Conservation (phyloP, 108 stramenopile species). For the Cylindrotheca closterium region DNA sequence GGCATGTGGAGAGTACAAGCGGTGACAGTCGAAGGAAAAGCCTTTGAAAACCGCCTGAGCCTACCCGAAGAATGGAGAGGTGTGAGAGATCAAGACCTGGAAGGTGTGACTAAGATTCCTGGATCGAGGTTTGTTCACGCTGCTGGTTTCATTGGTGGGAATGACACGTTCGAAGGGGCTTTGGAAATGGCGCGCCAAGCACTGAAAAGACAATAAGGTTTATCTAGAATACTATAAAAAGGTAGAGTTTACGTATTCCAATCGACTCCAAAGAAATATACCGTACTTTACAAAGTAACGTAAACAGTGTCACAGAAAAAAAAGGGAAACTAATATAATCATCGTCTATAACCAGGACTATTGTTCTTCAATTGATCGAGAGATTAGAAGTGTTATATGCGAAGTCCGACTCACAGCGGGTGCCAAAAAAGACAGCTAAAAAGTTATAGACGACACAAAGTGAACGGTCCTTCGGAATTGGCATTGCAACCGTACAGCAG, state of each 20-base stretch:
- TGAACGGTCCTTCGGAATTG: too few species aligned
- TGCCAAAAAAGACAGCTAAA: too few species aligned
- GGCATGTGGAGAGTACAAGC: conserved; percentile 98
- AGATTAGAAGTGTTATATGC: too few species aligned
- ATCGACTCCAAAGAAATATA: background rate
- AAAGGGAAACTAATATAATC: too few species aligned
- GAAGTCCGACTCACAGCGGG: too few species aligned
- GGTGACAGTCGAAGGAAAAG: conserved; percentile 91
- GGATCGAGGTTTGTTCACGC: conserved; percentile 95
- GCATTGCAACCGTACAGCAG: too few species aligned
- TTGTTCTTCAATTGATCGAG: too few species aligned
- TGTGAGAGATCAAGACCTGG: conserved; percentile 88
- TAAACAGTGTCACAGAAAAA: too few species aligned
- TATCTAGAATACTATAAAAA: background rate
- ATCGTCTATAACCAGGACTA: too few species aligned
- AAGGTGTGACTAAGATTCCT: conserved; percentile 68
- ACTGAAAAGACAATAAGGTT: conserved; percentile 26
- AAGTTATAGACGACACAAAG: too few species aligned
- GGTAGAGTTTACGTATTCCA: background rate
- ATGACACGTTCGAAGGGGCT: conserved; percentile 91
- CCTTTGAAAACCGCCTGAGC: conserved; percentile 87
- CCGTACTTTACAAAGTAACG: too few species aligned
- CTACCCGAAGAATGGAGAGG: conserved; percentile 95
- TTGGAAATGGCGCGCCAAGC: conserved; percentile 88
- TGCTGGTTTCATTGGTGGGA: conserved; percentile 98